Base-by-base conservation (phyloP, 2,329 filamentous ascomycete genomes). In the Hortaea sp. region DNA sequence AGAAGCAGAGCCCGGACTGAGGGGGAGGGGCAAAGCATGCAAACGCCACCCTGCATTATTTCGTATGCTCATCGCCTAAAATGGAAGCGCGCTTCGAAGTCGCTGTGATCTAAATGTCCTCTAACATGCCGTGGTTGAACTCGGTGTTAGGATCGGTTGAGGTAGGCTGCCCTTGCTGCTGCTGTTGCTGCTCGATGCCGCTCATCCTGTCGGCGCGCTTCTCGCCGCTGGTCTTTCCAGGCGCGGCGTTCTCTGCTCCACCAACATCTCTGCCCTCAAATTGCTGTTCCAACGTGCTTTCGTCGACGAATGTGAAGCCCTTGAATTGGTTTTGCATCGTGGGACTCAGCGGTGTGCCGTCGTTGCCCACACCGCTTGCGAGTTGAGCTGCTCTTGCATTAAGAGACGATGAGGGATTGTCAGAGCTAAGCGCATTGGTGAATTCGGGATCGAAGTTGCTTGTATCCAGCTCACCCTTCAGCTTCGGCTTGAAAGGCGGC, bases 381-480 rank as follows among this genome's bases (percentile, higher is more conserved):
- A 97, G 67, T 6, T 87, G 87, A 10, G 88, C 87, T 4, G 92
- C 90, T 48, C 90, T 82, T 58, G 92, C 87, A 62, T 97, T 97
- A 48, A 97, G 74, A 0, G 89, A 95, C 1, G 84, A 69, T 11
- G 55, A 81, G 45, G 87, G 87, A 49, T 83, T 85, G 47, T 87
- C 89, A 49, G 82, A 84, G 59, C 89, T 87, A 47, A 97, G 71
- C 5, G 92, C 92, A 55, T 92, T 95, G 44, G 92, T 98, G 65
- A 98, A 98, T 65, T 97, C 92, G 0, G 92, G 92, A 59, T 98
- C 92, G 62, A 98, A 98, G 69, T 98, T 97, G 39, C 89, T 95
- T 1, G 94, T 94, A 57, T 98, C 92, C 2, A 89, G 87, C 65
- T 95, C 88, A 10, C 85, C 92, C 75, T 94, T 94, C 62, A 98